Conservation (phyloP, 2,329 filamentous ascomycete genomes). For the Calonectria naviculata region DNA sequence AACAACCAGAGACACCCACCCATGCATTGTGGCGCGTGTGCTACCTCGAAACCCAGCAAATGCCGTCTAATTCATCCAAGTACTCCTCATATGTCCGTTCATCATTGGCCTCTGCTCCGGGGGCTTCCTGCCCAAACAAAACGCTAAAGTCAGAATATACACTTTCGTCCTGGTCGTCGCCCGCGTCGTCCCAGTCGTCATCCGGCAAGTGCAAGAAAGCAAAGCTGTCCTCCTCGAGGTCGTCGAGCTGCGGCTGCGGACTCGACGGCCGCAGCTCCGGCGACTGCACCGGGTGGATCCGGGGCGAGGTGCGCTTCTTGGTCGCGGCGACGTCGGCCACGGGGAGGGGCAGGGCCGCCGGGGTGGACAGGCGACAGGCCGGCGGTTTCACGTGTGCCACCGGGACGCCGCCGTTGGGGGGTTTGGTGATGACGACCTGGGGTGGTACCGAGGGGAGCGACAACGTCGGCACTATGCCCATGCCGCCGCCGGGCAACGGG, state of each 20-base stretch:
- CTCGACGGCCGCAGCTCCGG: constrained; percentile 47
- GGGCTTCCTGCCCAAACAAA: constrained; percentile 55
- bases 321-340: constrained; percentile 39
- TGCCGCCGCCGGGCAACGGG: constrained; percentile 14
- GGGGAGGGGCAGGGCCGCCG: constrained; percentile 43
- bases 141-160: constrained; percentile 67
- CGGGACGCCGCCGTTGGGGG: background rate
- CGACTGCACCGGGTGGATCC: constrained; percentile 46
- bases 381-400: constrained; percentile 28
- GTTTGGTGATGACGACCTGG: constrained; percentile 20
- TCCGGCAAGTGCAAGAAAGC: constrained; percentile 58
- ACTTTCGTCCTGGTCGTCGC: constrained; percentile 59
- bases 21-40: background rate
- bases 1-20: background rate
- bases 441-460: constrained; percentile 15
- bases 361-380: constrained; percentile 41
- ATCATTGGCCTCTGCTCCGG: constrained; percentile 40
- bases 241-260: constrained; percentile 39
- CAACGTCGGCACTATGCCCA: constrained; percentile 14
- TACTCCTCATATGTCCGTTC: constrained; percentile 64
- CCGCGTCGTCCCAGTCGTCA: constrained; percentile 48
- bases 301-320: constrained; percentile 42
- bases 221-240: constrained; percentile 57
- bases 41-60: constrained; percentile 55
- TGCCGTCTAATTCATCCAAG: constrained; percentile 66